phyloP scores from a whole-genome alignment of 108 stramenopile genomes.

The Skeletonema menzelii region DNA sequence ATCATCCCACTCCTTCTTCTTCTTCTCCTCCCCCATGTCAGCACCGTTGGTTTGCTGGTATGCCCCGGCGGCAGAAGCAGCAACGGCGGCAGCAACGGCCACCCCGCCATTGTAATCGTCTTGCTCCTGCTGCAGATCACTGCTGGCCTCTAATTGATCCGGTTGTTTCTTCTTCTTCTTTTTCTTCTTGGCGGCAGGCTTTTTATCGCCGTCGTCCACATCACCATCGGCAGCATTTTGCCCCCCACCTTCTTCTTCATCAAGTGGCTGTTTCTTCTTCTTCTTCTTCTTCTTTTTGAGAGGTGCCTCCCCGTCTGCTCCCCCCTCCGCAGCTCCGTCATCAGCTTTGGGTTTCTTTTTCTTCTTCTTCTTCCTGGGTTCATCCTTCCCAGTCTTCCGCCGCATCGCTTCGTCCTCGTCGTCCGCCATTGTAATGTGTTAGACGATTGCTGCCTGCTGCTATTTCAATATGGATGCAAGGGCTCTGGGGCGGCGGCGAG shows the following conservation, averaged over 20 bases:
- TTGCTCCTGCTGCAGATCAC: not conserved
- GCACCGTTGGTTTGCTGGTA: not conserved
- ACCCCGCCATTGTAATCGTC: not conserved
- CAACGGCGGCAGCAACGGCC: not conserved
- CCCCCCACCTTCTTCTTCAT: not conserved
- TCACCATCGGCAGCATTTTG: not conserved
- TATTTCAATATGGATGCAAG: too few relatives aligned
- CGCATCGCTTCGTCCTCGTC: not conserved
- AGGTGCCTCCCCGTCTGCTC: not conserved
- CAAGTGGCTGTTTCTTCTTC: conserved; percentile 2
- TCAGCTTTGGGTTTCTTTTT: conserved; percentile 13
- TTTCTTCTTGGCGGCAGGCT: not conserved
- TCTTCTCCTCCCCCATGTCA: not conserved
- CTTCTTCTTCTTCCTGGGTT: conserved; percentile 12
- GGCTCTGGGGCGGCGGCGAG: too few relatives aligned
- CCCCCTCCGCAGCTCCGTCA: not conserved
- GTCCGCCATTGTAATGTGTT: not conserved
- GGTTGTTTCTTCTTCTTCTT: not conserved
- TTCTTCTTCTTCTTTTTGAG: not conserved
- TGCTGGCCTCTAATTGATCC: not conserved
- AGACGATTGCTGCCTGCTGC: not conserved
- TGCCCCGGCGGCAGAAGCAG: not conserved
- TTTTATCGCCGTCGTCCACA: not conserved
- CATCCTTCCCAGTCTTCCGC: not conserved
- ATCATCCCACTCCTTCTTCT: not conserved